Conservation (phyloP, 1,139 yeast genomes). For the Pichia sp. region DNA sequence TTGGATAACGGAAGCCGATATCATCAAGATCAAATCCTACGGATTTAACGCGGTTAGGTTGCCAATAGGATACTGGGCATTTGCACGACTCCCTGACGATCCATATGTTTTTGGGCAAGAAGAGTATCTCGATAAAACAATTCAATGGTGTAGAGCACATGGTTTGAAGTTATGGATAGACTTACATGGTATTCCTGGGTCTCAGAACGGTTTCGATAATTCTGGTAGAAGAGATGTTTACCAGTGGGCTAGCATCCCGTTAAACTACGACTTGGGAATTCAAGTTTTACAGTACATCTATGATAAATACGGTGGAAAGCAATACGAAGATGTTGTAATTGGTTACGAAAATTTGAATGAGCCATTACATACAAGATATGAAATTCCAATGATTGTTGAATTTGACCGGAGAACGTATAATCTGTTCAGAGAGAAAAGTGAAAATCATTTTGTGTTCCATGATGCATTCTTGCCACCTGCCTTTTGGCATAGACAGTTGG, state of each 20-base stretch:
- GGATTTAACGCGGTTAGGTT: constrained; percentile 87
- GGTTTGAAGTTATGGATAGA: constrained; percentile 59
- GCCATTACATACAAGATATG: constrained; percentile 71
- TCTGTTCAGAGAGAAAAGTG: constrained; percentile 28
- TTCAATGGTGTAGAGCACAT: constrained; percentile 50
- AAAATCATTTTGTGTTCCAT: constrained; percentile 57
- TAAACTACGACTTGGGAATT: constrained; percentile 34
- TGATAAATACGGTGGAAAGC: constrained; percentile 61
- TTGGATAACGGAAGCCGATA: constrained; percentile 75
- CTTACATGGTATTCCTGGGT: constrained; percentile 63
- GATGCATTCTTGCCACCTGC: constrained; percentile 66
- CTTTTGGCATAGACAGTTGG: constrained; percentile 52
- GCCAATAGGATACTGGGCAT: constrained; percentile 98
- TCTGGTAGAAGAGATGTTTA: constrained; percentile 53
- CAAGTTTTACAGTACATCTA: constrained; percentile 46
- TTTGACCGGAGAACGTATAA: constrained; percentile 57
- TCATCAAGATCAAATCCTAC: constrained; percentile 51
- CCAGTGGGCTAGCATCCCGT: constrained; percentile 39
- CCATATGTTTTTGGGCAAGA: constrained; percentile 90
- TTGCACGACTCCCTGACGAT: constrained; percentile 56
- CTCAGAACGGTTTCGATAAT: constrained; percentile 71
- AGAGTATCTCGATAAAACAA: constrained; percentile 58
- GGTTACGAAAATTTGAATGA: constrained; percentile 88
- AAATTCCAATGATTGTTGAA: constrained; percentile 53
- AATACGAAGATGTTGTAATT: constrained; percentile 66